Conservation (phyloP, 345 rosid genomes). For the Eutrema yunnanense region DNA sequence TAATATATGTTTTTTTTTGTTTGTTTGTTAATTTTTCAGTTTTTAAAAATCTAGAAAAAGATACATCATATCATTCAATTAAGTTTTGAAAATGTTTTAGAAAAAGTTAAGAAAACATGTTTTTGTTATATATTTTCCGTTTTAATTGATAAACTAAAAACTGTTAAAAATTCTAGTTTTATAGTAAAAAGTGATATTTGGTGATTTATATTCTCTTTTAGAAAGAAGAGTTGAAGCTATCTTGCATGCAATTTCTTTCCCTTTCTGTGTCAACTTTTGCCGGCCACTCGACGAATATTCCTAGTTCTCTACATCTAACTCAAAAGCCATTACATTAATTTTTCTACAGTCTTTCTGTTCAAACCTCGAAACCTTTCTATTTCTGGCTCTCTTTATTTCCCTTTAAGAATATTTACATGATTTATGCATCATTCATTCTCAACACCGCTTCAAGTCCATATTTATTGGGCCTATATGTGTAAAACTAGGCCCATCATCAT, state of each 20-base stretch:
- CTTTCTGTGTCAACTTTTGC: conserved; percentile 30
- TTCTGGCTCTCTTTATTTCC: not conserved
- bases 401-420: not conserved
- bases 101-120: not conserved
- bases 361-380: conserved; percentile 19
- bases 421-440: not conserved
- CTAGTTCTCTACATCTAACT: conserved; percentile 1
- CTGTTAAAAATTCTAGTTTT: not conserved
- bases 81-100: not conserved
- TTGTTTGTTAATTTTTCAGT: not conserved
- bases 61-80: not conserved
- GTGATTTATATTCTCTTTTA: conserved; percentile 1
- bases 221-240: conserved; percentile 18
- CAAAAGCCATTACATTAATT: not conserved
- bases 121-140: not conserved
- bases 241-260: conserved; percentile 30
- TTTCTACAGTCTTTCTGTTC: conserved; percentile 4
- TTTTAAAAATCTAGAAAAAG: not conserved
- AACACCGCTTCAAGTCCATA: not conserved
- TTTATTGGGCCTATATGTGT: conserved; percentile 1
- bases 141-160: not conserved
- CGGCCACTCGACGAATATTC: conserved; percentile 33
- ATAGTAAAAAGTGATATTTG: not conserved
- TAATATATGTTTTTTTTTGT: not conserved
- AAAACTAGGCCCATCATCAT: not conserved